Conservation (phyloP, 2,329 filamentous ascomycete species). For the Hypomyces rosellus region DNA sequence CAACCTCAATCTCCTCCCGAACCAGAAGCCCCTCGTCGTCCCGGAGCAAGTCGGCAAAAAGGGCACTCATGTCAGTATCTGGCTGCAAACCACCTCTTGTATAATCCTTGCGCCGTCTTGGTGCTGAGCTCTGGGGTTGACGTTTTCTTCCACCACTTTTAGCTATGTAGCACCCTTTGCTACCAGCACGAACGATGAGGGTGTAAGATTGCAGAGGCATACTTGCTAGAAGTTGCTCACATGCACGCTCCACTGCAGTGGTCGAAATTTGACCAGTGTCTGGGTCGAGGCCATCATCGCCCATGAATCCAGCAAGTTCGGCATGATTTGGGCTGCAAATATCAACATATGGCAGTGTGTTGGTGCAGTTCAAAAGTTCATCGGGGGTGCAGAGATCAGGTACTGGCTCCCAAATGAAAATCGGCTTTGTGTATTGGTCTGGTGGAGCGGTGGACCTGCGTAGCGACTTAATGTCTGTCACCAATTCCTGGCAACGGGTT, state of each 20-base stretch:
- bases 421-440: slow-evolving; percentile 46
- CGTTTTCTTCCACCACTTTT: slow-evolving; percentile 49
- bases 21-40: slow-evolving; percentile 47
- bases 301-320: slow-evolving; percentile 84
- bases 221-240: slow-evolving; percentile 55
- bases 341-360: slow-evolving; percentile 55
- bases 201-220: slow-evolving; percentile 61
- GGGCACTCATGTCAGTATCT: slow-evolving; percentile 57
- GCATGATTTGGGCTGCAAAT: slow-evolving; percentile 75
- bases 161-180: slow-evolving; percentile 63
- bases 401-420: slow-evolving; percentile 93
- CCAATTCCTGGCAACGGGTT: slow-evolving; percentile 66
- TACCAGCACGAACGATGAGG: slow-evolving; percentile 64
- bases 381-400: slow-evolving; percentile 77
- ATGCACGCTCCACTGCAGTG: slow-evolving; percentile 49
- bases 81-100: slow-evolving; percentile 47
- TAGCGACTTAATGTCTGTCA: slow-evolving; percentile 60
- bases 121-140: slow-evolving; percentile 21
- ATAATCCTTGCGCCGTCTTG: slow-evolving; percentile 35
- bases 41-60: slow-evolving; percentile 53
- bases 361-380: slow-evolving; percentile 58
- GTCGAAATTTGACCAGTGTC: slow-evolving; percentile 49
- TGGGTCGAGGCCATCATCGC: slow-evolving; percentile 48
- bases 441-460: slow-evolving; percentile 35
- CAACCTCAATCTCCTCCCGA: slow-evolving; percentile 53